Conservation (phyloP, 2,329 filamentous ascomycete species). For the Colletotrichum cordylinicola region DNA sequence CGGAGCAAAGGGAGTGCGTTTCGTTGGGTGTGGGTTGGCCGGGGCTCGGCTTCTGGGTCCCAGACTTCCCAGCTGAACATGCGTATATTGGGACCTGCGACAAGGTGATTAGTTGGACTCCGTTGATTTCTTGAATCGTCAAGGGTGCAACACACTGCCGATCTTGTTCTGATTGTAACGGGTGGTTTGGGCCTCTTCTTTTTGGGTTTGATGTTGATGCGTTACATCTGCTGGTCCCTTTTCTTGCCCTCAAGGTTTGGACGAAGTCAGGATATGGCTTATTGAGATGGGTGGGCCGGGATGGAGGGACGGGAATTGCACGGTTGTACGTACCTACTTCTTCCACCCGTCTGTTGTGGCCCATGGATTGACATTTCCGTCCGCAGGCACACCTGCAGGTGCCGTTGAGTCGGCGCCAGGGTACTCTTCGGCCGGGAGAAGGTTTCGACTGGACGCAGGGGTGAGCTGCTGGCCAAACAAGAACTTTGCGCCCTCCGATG, state of each 20-base stretch:
- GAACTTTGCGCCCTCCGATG: not conserved
- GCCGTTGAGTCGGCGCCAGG: constrained; percentile 5
- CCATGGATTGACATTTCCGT: not conserved
- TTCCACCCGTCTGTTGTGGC: not conserved
- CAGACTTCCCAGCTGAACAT: not conserved
- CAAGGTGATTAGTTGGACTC: not conserved
- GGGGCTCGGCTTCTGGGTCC: constrained; percentile 6
- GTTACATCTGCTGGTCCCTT: constrained; percentile 6
- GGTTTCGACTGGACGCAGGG: constrained; percentile 15
- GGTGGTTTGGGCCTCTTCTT: not conserved
- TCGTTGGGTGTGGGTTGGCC: constrained; percentile 10
- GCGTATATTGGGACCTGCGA: constrained; percentile 5
- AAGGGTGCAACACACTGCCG: not conserved
- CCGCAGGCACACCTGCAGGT: not conserved
- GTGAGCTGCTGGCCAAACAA: not conserved
- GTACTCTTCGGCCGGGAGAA: not conserved
- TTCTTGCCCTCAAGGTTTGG: not conserved
- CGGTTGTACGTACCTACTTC: not conserved
- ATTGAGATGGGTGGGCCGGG: not conserved
- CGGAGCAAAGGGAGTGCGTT: constrained; percentile 11
- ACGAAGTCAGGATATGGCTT: constrained; percentile 2
- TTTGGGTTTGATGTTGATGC: not conserved
- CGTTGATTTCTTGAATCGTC: not conserved
- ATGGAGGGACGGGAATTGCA: constrained; percentile 8
- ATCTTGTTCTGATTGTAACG: not conserved